Conservation (phyloP, 2,329 filamentous ascomycete species). For the Microsporum canis region DNA sequence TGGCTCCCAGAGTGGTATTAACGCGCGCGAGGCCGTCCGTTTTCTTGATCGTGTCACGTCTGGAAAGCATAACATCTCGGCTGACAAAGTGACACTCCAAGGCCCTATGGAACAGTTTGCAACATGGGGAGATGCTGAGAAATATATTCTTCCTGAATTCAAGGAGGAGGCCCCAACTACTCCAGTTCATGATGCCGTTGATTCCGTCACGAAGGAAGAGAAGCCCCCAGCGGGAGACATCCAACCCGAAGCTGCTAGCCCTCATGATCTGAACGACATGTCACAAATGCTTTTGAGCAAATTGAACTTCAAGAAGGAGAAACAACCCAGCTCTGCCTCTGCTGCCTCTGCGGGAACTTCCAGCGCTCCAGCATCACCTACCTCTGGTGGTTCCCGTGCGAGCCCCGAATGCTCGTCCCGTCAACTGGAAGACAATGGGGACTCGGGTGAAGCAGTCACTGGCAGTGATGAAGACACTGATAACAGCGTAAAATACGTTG, state of each 20-base stretch:
- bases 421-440: conserved; percentile 19
- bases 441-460: conserved; percentile 17
- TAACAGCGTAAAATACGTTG: conserved; percentile 24
- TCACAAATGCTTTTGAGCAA: conserved; percentile 40
- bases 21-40: conserved; percentile 41
- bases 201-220: conserved; percentile 5
- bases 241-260: conserved; percentile 4
- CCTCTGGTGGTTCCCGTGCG: conserved; percentile 36
- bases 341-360: conserved; percentile 33
- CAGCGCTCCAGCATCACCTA: conserved; percentile 33
- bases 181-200: conserved; percentile 10
- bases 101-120: conserved; percentile 41
- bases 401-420: conserved; percentile 32
- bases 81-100: conserved; percentile 37
- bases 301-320: conserved; percentile 36
- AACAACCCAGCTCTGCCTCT: conserved; percentile 31
- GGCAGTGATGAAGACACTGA: conserved; percentile 22
- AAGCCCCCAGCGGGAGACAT: neutral
- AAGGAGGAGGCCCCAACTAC: conserved; percentile 25
- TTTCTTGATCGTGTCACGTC: conserved; percentile 42
- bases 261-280: conserved; percentile 26
- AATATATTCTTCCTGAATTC: conserved; percentile 35
- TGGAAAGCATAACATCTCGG: conserved; percentile 33
- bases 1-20: conserved; percentile 37
- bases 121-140: conserved; percentile 37